Evolutionary conservation across 495 filamentous ascomycete genomes (phyloP).

Genomic region (Annulohypoxylon nitens): DNA sequence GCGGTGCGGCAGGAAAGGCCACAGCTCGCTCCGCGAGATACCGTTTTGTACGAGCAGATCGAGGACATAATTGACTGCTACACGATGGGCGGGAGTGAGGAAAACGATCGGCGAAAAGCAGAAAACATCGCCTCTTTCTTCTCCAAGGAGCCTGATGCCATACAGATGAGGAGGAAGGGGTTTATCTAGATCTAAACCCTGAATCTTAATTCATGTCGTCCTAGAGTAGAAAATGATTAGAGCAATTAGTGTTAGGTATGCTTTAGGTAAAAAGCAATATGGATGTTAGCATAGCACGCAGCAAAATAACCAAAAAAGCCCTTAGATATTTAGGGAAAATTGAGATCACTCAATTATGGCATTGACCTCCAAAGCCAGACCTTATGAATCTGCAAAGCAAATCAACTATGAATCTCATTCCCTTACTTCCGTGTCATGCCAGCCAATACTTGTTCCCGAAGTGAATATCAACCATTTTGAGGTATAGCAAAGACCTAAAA

Average conservation of each 20-base stretch:
- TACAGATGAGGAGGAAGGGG: slow-evolving; percentile 38
- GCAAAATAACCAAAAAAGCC: background rate
- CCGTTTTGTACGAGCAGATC: slow-evolving; percentile 38
- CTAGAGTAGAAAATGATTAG: background rate
- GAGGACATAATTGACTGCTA: slow-evolving; percentile 52
- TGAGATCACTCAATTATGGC: background rate
- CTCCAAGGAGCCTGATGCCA: slow-evolving; percentile 20
- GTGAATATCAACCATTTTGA: background rate
- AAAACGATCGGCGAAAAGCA: slow-evolving; percentile 27
- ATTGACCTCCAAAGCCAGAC: background rate
- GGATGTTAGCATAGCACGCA: slow-evolving; percentile 3
- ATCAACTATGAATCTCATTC: background rate
- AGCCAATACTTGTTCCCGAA: background rate
- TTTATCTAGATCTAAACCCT: slow-evolving; percentile 34
- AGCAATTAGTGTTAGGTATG: background rate
- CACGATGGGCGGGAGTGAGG: slow-evolving; percentile 16
- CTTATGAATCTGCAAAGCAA: background rate
- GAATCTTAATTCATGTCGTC: background rate
- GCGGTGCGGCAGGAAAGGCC: background rate
- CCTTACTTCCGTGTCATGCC: background rate
- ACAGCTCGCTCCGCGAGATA: slow-evolving; percentile 4
- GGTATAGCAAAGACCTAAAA: background rate
- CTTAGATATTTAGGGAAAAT: background rate
- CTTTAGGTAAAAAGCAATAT: background rate
- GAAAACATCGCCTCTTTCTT: slow-evolving; percentile 28